A percentile compares a stretch with the other conserved stretches of the same genome.
phyloP scores from a whole-genome alignment of 768 basidiomycete species.

The Termitomyces bulborhizus region DNA sequence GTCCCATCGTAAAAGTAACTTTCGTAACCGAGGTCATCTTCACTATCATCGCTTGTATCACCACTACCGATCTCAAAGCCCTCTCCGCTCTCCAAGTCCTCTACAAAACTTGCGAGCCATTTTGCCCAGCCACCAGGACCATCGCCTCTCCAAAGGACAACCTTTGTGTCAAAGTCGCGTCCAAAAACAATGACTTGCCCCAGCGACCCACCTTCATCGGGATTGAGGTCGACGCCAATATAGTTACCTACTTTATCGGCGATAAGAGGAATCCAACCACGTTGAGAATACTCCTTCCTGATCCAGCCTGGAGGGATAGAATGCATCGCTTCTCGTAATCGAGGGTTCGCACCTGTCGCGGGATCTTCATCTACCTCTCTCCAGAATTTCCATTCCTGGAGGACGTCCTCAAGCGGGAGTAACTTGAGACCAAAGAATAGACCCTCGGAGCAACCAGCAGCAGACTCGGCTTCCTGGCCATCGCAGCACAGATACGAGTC shows the following conservation, averaged over 20 bases:
- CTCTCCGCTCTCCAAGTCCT: conserved; percentile 88
- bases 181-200: conserved; percentile 99
- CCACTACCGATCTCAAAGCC: conserved; percentile 72
- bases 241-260: conserved; percentile 96
- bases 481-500: conserved; percentile 87
- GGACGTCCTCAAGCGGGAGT: conserved; percentile 85
- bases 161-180: conserved; percentile 97
- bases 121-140: conserved; percentile 90
- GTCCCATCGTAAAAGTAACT: conserved; percentile 81
- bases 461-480: conserved; percentile 89
- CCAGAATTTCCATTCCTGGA: conserved; percentile 97
- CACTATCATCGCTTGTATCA: conserved; percentile 64
- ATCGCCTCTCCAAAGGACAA: conserved; percentile 90
- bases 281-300: conserved; percentile 81
- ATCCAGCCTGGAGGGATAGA: conserved; percentile 90
- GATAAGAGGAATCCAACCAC: conserved; percentile 95
- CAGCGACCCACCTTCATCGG: conserved; percentile 61
- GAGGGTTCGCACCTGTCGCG: conserved; percentile 70
- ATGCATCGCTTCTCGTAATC: conserved; percentile 71
- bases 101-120: conserved; percentile 88
- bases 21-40: conserved; percentile 83
- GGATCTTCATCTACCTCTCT: conserved; percentile 89
- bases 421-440: conserved; percentile 95
- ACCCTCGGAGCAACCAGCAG: conserved; percentile 84
- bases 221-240: conserved; percentile 91